Conservation (phyloP, 495 filamentous ascomycete species). For the Talaromyces nanjingensis region DNA sequence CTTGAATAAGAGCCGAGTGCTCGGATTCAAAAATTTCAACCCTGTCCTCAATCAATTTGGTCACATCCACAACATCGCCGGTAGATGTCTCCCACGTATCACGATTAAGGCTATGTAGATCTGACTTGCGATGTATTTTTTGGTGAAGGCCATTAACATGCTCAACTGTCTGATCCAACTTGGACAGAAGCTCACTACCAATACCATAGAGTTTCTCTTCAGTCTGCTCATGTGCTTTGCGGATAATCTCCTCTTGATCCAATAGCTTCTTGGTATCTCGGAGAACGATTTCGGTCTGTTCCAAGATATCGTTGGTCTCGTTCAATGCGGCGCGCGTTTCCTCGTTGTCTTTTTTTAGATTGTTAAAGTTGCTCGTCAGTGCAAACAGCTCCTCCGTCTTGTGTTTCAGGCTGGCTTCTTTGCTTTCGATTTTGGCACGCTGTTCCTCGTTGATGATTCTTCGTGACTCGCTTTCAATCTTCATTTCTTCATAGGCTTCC, state of each 20-base stretch:
- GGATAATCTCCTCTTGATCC: slow-evolving; percentile 69
- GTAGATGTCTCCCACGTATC: slow-evolving; percentile 72
- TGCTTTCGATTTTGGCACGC: slow-evolving; percentile 80
- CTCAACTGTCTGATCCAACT: slow-evolving; percentile 63
- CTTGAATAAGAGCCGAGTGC: slow-evolving; percentile 62
- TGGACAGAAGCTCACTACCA: slow-evolving; percentile 67
- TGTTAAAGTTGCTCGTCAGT: slow-evolving; percentile 76
- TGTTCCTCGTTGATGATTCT: slow-evolving; percentile 89
- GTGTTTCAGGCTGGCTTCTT: slow-evolving; percentile 82
- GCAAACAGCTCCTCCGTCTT: slow-evolving; percentile 87
- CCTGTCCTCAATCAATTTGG: slow-evolving; percentile 64
- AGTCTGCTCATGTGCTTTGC: slow-evolving; percentile 79
- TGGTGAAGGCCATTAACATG: slow-evolving; percentile 76
- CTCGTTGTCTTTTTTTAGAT: slow-evolving; percentile 80
- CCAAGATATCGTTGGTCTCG: slow-evolving; percentile 70
- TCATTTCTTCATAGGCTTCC: slow-evolving; percentile 80
- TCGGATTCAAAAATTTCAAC: slow-evolving; percentile 60
- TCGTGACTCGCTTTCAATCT: slow-evolving; percentile 84
- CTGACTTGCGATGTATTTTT: slow-evolving; percentile 74
- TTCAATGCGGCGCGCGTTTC: slow-evolving; percentile 61
- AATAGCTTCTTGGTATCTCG: slow-evolving; percentile 66
- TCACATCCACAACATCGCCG: slow-evolving; percentile 63
- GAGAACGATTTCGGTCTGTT: slow-evolving; percentile 79
- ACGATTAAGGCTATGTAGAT: slow-evolving; percentile 74
- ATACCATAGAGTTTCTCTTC: slow-evolving; percentile 67